Evolutionary conservation across 192 early-diverging fungal species (phyloP).

Genomic region (Dispira parvispora): DNA sequence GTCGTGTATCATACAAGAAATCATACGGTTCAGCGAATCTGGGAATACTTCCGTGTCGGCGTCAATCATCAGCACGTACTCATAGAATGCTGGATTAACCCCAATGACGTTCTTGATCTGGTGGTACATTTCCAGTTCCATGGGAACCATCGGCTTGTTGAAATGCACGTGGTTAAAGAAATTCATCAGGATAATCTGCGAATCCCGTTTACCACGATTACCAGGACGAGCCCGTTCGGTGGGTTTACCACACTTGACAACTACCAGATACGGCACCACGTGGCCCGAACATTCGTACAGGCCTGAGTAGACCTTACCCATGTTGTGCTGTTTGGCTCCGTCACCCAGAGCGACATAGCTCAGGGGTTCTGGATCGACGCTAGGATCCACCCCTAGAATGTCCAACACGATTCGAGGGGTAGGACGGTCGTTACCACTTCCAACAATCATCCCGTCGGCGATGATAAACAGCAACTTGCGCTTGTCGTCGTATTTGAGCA

Average conservation of each 20-base stretch:
- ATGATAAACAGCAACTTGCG: conserved; percentile 93
- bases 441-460: conserved; percentile 94
- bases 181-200: conserved; percentile 94
- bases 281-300: conserved; percentile 85
- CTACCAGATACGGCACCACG: conserved; percentile 87
- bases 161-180: conserved; percentile 97
- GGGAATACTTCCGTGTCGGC: conserved; percentile 87
- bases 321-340: conserved; percentile 88
- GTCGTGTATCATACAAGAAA: conserved; percentile 82
- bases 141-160: conserved; percentile 79
- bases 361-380: conserved; percentile 65
- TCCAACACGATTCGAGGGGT: conserved; percentile 95
- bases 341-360: conserved; percentile 81
- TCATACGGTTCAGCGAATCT: conserved; percentile 82
- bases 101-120: conserved; percentile 99
- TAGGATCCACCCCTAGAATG: conserved; percentile 80
- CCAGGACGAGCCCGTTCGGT: conserved; percentile 78
- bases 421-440: conserved; percentile 88
- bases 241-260: conserved; percentile 87
- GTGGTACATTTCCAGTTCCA: conserved; percentile 96
- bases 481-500: conserved; percentile 89
- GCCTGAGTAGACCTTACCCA: conserved; percentile 94
- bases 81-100: conserved; percentile 88
- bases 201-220: conserved; percentile 98
- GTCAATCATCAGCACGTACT: conserved; percentile 96